phyloP scores from a whole-genome alignment of 257 asterid genomes.

The Fraxinus pennsylvanica region DNA sequence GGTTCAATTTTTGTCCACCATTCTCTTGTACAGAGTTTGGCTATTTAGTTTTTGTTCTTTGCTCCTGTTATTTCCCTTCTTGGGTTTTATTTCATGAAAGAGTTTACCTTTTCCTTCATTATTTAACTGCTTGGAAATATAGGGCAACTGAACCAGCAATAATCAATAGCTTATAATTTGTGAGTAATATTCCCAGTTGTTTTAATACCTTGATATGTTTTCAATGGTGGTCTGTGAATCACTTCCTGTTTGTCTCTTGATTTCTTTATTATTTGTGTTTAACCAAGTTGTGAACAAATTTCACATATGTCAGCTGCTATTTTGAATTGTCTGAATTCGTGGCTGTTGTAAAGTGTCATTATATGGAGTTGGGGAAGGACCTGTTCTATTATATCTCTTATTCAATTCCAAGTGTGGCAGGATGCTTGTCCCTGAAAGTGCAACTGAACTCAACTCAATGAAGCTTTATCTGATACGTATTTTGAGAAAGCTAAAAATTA shows the following conservation, averaged over 20 bases:
- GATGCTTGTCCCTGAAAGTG: not conserved
- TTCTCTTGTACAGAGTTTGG: not conserved
- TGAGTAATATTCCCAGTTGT: not conserved
- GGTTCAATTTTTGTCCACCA: not conserved
- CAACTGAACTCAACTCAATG: not conserved
- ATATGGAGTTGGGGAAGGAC: slow-evolving; percentile 22
- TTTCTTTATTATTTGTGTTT: not conserved
- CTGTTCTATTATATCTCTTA: not conserved
- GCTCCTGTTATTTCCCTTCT: not conserved
- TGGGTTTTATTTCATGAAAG: not conserved
- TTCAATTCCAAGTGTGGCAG: not conserved
- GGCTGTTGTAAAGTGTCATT: slow-evolving; percentile 21
- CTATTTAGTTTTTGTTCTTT: slow-evolving; percentile 10
- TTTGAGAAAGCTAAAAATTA: slow-evolving; percentile 6
- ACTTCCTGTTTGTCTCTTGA: slow-evolving; percentile 12
- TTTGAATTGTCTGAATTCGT: slow-evolving; percentile 27
- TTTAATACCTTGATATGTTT: not conserved
- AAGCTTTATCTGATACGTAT: slow-evolving; percentile 1
- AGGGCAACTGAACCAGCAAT: not conserved
- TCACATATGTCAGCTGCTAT: slow-evolving; percentile 25
- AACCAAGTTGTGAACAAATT: not conserved
- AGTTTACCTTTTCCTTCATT: slow-evolving; percentile 4
- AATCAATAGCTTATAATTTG: not conserved
- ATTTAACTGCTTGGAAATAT: not conserved
- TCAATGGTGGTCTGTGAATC: slow-evolving; percentile 8